Base-by-base conservation (phyloP, 768 basidiomycete genomes). In the Naematelia aurantialba region DNA sequence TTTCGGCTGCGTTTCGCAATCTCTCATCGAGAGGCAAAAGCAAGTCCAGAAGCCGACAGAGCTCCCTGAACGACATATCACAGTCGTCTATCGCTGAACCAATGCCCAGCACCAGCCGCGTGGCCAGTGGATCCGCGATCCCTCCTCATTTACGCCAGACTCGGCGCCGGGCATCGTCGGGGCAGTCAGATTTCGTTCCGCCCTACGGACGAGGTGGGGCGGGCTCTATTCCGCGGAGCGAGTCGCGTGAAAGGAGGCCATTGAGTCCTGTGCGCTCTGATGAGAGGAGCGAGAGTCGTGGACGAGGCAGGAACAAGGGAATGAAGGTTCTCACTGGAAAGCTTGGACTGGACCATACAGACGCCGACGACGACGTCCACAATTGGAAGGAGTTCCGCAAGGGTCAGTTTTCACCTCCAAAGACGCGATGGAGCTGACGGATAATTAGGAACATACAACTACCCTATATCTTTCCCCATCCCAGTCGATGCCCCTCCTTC, bases 391-490 rank as follows among this genome's bases (percentile, higher is more conserved):
- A 93, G 75, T 94, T 94, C 76, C 84, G 86, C 67, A 85, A 88
- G 79, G 92, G 91, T 88, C 55, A 39, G 80, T 76, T 29, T 3
- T 19, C n/a, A 1, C 46, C 22, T 29, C 46, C 5, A 2, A 17
- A 25, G 1, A 26, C 14, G 19, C 27, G 21, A 8, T 25, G n/a
- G 5, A 29, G 47, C 22, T 31, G 44, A 58, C 22, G 47, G 50
- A 29, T 21, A 24, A 42, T 13, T 31, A 89, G 92, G 92, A 19
- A 88, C 85, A 4, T 97, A 98, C 74, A 90, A 87, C 17, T 98
- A 91, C 77, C 94, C 94, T 2, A 88, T 99, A 69, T 89, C 89
- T 13, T 92, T 97, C 75, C 81, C 85, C 17, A 85, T 99, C 56
- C 90, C 94, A 0, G 81, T 84, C 4, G 82, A 84, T 59, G 81